These are phyloP conservation scores for Eremothecium sinecaudum DNA, from an alignment of 1,139 yeast species.

Conservation along the genomic window DNA sequence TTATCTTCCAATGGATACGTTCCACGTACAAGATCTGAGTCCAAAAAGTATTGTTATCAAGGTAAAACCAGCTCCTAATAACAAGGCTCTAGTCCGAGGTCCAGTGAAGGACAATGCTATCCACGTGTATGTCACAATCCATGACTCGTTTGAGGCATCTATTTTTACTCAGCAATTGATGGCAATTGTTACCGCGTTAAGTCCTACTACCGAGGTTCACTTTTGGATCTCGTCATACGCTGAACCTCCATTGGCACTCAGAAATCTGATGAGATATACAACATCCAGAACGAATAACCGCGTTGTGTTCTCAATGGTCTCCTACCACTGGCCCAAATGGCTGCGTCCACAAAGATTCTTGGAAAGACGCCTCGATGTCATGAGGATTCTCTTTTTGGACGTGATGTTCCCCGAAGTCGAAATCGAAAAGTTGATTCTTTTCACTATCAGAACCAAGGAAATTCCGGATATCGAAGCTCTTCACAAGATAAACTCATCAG, in stretches of 20 bases:
- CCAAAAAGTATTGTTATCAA: conserved; percentile 20
- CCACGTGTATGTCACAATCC: conserved; percentile 75
- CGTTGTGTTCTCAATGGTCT: background rate
- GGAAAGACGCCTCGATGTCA: conserved; percentile 80
- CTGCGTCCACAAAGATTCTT: conserved; percentile 64
- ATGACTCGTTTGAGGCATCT: conserved; percentile 71
- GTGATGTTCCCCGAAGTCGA: conserved; percentile 73
- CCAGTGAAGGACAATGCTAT: conserved; percentile 37
- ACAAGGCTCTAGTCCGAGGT: conserved; percentile 2
- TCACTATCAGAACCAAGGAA: conserved; percentile 28
- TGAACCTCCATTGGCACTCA: conserved; percentile 62
- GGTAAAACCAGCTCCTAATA: conserved; percentile 26
- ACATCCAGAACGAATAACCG: conserved; percentile 18
- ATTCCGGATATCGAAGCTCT: conserved; percentile 1
- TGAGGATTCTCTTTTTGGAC: conserved; percentile 77
- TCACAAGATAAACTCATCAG: background rate
- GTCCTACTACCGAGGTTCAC: conserved; percentile 42
- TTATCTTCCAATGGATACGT: conserved; percentile 12
- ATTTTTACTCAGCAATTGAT: conserved; percentile 68
- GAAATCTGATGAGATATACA: conserved; percentile 48
- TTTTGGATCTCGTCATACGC: conserved; percentile 79
- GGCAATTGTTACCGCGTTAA: conserved; percentile 49
- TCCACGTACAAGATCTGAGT: conserved; percentile 14
- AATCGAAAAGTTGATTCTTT: conserved; percentile 66
- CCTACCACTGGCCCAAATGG: conserved; percentile 89